A percentile compares a stretch with the other conserved stretches of the same genome.
phyloP scores from a whole-genome alignment of 2,329 filamentous ascomycete species.

The Ascochyta lentis region DNA sequence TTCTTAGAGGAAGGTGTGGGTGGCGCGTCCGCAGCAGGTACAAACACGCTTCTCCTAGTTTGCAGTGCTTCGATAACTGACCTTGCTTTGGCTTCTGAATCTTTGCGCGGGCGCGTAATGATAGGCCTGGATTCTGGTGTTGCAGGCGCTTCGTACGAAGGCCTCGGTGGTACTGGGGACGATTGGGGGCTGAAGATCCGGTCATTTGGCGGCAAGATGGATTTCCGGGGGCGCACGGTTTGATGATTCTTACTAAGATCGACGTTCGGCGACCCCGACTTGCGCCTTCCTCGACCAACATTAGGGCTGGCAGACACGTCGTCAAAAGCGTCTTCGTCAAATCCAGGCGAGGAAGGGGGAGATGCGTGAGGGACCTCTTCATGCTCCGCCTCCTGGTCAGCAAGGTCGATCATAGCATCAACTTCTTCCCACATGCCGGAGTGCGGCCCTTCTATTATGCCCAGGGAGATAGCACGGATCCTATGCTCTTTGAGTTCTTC shows the following conservation, averaged over 20 bases:
- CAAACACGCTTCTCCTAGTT: constrained; percentile 51
- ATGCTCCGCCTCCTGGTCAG: constrained; percentile 69
- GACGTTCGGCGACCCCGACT: constrained; percentile 40
- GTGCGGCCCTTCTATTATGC: constrained; percentile 67
- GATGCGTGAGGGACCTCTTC: constrained; percentile 61
- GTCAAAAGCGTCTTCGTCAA: constrained; percentile 66
- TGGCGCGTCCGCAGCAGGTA: constrained; percentile 32
- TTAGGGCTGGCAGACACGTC: constrained; percentile 54
- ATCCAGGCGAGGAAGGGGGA: constrained; percentile 62
- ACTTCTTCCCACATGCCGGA: constrained; percentile 77
- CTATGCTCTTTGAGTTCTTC: constrained; percentile 82
- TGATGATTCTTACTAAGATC: constrained; percentile 34
- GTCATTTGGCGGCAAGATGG: constrained; percentile 45
- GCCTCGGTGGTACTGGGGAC: constrained; percentile 38
- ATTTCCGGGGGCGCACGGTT: constrained; percentile 35
- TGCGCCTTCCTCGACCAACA: constrained; percentile 36
- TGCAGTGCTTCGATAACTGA: constrained; percentile 68
- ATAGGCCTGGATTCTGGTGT: constrained; percentile 37
- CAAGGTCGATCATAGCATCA: constrained; percentile 86
- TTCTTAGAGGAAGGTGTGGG: constrained; percentile 55
- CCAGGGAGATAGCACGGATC: constrained; percentile 71
- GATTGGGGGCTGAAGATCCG: constrained; percentile 47
- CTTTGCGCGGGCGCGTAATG: constrained; percentile 58
- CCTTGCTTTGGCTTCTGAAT: constrained; percentile 65
- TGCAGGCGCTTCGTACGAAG: constrained; percentile 33